Base-by-base conservation (phyloP, 192 early-diverging fungal species). In the Coemansia sp. region DNA sequence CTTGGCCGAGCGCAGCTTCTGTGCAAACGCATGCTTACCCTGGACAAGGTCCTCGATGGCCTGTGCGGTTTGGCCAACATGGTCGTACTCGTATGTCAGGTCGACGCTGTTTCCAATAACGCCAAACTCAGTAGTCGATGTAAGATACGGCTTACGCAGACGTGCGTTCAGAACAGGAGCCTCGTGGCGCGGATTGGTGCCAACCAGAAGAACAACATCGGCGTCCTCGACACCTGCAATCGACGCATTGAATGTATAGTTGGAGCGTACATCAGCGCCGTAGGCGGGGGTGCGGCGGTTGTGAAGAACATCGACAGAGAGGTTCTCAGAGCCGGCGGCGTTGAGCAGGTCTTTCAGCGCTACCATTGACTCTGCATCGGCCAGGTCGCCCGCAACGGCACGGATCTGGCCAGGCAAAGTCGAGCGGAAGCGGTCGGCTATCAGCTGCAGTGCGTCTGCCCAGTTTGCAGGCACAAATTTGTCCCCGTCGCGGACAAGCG, bases 261-360 rank as follows among this genome's bases (percentile, higher is more conserved):
- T 93, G 63, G 93, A 83, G 26, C 97, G 89, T 81, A 99, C 87
- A 70, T 97, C 96, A 46, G 77, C 76, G 59, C 79, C 64, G 33
- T 70, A 66, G 29, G 77, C 86, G 16, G 79, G 75, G 49, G 87
- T 83, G 29, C 66, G 68, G 45, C 75, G 74, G 45, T 28, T 63
- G 63, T 67, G 35, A 12, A 59, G 57, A 12, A 68, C 63, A 63
- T 99, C 96, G 23, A 93, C 82, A 21, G 87, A 74, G 58, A 97
- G 79, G 63, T 93, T 92, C 68, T 99, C 95, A 6, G 90, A 90
- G 30, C 93, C 94, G 10, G 88, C 67, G 23, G 85, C 83, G 85
- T 95, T 96, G 75, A 99, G 84, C 48, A 97, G 81, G 74, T 99
- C 97, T 87, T 97, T 97, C 55, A 99, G 86, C 16, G 94, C 93